Evolutionary conservation across 805 yeast species (phyloP).

Genomic region (Saturnispora besseyi): DNA sequence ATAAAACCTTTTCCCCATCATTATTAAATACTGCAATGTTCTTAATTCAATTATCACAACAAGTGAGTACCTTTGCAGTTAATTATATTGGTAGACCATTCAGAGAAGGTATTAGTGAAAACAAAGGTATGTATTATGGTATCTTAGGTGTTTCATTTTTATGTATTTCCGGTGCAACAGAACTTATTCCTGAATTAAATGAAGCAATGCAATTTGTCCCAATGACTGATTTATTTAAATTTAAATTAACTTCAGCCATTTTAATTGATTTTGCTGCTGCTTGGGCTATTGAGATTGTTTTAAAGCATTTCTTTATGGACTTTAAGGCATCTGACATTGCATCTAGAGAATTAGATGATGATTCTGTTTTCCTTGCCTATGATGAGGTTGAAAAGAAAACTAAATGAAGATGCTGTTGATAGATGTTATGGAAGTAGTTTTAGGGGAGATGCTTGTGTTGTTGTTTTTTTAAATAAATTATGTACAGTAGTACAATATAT

Average conservation of each 20-base stretch:
- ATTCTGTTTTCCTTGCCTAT: slow-evolving; percentile 2
- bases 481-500: background rate
- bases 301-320: slow-evolving; percentile 84
- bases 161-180: slow-evolving; percentile 88
- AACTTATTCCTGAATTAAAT: slow-evolving; percentile 88
- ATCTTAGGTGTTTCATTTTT: slow-evolving; percentile 81
- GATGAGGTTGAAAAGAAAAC: slow-evolving; percentile 3
- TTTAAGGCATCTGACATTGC: slow-evolving; percentile 91
- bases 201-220: slow-evolving; percentile 88
- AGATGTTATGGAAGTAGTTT: background rate
- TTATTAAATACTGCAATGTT: slow-evolving; percentile 93
- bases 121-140: slow-evolving; percentile 96
- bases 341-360: slow-evolving; percentile 23
- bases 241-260: slow-evolving; percentile 65
- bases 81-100: slow-evolving; percentile 97
- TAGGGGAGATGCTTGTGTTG: background rate
- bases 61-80: slow-evolving; percentile 94
- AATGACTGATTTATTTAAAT: slow-evolving; percentile 66
- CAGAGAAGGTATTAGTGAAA: slow-evolving; percentile 81
- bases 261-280: slow-evolving; percentile 67
- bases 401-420: slow-evolving; percentile 2
- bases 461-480: background rate
- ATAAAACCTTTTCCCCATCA: slow-evolving; percentile 81
- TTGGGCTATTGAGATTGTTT: slow-evolving; percentile 67
- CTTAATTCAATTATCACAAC: slow-evolving; percentile 88